Evolutionary conservation across 768 basidiomycete species (phyloP), one percentile per base, ranked within the genome.

Genomic region (Russula sp.): DNA sequence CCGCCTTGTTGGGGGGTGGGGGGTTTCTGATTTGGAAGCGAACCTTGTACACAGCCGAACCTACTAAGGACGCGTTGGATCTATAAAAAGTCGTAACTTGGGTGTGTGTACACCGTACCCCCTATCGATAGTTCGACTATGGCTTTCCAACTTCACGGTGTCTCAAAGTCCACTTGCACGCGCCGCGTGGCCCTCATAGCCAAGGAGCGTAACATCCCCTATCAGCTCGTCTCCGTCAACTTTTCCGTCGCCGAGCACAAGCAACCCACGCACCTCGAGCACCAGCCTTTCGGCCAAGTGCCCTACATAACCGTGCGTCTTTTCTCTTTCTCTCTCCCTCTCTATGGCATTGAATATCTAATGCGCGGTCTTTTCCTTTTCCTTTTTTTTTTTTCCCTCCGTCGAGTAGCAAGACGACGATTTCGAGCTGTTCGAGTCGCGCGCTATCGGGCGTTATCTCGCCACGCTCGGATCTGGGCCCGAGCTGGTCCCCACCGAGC

Each of bases 371-470:
- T 22, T 45, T 1, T 14, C n/a, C n/a, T n/a, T n/a, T n/a, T n/a
- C n/a, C n/a, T n/a, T 29, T 48, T 6, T 25, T 48, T 48, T 29
- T 3, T 29, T 29, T 29, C 3, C 2, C 25, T 1, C 14, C 14
- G 16, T n/a, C 16, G 18, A 32, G 25, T 43, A 66, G 64, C 63
- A 70, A 29, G 72, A 73, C 20, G 70, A 66, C 32, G 72, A 70
- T 1, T 61, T 71, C 41, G 58, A 66, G 46, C 20, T 76, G 10
- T 73, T 59, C 60, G 70, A 71, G 59, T 60, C 60, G 11, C 69
- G 70, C n/a, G 70, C 70, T 0, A 73, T 73, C 32, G 50, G 38
- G 5, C 65, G 65, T 10, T 72, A 71, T 59, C 47, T 71, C 36
- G 64, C 65, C 1, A 52, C 51, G 22, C 68, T 69, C 55, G 69